These are phyloP conservation scores for Musa schizocarpa DNA, from an alignment of 176 grass and related monocot genomes.

Conservation along the genomic window DNA sequence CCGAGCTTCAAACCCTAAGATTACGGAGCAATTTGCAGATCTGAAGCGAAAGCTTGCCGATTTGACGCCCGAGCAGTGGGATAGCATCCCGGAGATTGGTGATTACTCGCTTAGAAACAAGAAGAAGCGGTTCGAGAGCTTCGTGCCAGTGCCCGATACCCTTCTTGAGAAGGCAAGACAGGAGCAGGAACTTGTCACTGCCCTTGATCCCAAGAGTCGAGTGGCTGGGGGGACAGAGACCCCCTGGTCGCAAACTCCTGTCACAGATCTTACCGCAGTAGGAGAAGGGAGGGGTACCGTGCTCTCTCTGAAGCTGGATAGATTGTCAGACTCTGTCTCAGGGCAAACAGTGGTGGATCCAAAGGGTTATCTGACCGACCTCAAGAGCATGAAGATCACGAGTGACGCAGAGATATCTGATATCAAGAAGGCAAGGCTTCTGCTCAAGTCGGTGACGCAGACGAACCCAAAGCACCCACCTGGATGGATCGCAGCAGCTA, in stretches of 20 bases:
- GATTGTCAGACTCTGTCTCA: constrained; percentile 78
- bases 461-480: constrained; percentile 91
- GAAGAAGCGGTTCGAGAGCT: constrained; percentile 93
- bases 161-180: constrained; percentile 91
- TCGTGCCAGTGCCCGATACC: constrained; percentile 70
- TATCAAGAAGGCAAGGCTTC: constrained; percentile 78
- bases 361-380: constrained; percentile 80
- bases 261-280: constrained; percentile 78
- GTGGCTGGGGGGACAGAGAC: constrained; percentile 64
- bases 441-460: constrained; percentile 83
- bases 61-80: constrained; percentile 62
- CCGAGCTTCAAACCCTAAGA: constrained; percentile 92
- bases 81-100: constrained; percentile 89
- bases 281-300: constrained; percentile 89
- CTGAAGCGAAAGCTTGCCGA: constrained; percentile 66
- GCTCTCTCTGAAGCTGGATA: constrained; percentile 78
- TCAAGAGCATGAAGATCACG: constrained; percentile 96
- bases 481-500: constrained; percentile 90
- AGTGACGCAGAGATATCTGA: constrained; percentile 95
- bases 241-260: constrained; percentile 69
- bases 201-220: constrained; percentile 78
- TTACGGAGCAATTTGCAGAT: constrained; percentile 87
- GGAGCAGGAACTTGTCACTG: constrained; percentile 90
- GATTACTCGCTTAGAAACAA: constrained; percentile 86
- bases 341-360: constrained; percentile 91